Evolutionary conservation across 2,329 filamentous ascomycete genomes (phyloP), one percentile per base, ranked within the genome.

Genomic region (Grosmannia huntii): DNA sequence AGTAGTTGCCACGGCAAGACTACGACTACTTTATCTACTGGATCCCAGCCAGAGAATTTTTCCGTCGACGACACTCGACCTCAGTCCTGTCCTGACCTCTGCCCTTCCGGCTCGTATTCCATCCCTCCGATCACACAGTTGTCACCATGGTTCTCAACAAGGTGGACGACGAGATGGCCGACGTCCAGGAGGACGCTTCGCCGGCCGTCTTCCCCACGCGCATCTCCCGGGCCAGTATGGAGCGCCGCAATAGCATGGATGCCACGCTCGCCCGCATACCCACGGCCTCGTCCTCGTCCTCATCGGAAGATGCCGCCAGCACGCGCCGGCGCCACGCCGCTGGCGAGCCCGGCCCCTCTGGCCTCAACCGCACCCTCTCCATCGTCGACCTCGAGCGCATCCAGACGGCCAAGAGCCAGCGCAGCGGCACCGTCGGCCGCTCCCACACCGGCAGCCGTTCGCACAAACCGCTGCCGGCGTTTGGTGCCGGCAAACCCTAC

Each of bases 401-500:
- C 62, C 79, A 85, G 52, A 90, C 87, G 4, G 79, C 82, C 41
- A 74, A 81, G 55, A 86, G 82, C 63, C 87, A 90, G 69, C 86
- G 90, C 68, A 81, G 76, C 62, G 78, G 73, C 57, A 91, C 87
- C 3, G 87, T 91, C n/a, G 87, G 87, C 61, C 71, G 75, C 33
- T 70, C 69, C 65, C 65, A 50, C 57, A 73, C 69, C 55, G 72
- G 72, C 59, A 60, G 70, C 19, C 74, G 70, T 54, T 81, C 76
- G 5, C 75, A 68, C 57, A 82, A 72, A 66, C 83, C 86, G 0
- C 67, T 90, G 58, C 87, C 87, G 1, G 71, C 73, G 7, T 89
- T 90, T 68, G 87, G 87, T 41, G 82, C 76, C 57, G 86, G 85
- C n/a, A 91, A 90, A 71, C 76, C 83, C 0, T 89, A 83, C 65